Base-by-base conservation (phyloP, 2,329 filamentous ascomycete genomes). In the Parafenestella ontariensis region DNA sequence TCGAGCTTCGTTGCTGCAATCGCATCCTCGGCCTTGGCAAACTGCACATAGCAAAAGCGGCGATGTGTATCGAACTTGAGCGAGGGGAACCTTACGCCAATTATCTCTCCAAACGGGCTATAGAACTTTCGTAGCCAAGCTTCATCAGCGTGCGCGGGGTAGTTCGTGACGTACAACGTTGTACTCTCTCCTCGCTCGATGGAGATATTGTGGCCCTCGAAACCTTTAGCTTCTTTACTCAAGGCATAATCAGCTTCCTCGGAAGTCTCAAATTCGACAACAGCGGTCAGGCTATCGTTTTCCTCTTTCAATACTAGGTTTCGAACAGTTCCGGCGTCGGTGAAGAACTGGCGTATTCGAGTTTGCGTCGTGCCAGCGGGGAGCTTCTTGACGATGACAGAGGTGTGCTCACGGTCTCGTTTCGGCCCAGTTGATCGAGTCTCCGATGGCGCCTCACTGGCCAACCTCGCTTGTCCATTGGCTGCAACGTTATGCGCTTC, bases 21-120 rank as follows among this genome's bases (percentile, higher is more conserved):
- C 1, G 75, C 74, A 44, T 71, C 60, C 11, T 71, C 64, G 11
- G 68, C 57, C 15, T 87, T 86, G 43, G 87, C 83, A 72, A 97
- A 97, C n/a, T 96, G 91, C 6, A 97, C 83, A 74, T 99, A 99
- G 79, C 93, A 97, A 78, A 99, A 99, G 21, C 95, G 89, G 28
- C 95, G 90, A 65, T 91, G 88, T 1, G 89, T 88, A 68, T 97
- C 94, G 75, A 85, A 92, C 73, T 96, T 96, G 46, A 99, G 84
- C 52, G 92, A 96, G 1, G 95, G 95, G 78, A 95, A 95, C 20
- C 95, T 89, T 47, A 98, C 84, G 67, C 89, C 91, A 50, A 96
- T 82, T 50, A 99, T 88, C 39, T 94, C 87, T 39, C 95, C 95
- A 68, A 88, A 94, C 53, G 81, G 73, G 40, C 51, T 52, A 51